Conservation (phyloP, 768 basidiomycete genomes). For the Leccinum arenicola region DNA sequence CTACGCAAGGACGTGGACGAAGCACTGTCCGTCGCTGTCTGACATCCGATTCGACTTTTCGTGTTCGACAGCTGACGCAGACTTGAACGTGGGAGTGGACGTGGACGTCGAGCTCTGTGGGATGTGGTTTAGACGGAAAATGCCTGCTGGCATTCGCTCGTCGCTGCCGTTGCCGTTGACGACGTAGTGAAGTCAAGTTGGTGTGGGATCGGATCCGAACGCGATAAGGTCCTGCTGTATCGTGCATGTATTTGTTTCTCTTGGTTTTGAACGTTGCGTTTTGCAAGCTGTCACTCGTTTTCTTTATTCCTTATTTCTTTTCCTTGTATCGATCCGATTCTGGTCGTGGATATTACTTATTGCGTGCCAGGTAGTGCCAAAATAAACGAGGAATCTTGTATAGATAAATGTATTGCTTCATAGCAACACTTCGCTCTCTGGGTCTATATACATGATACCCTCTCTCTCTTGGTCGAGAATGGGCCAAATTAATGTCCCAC, state of each 20-base stretch:
- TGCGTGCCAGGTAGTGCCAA: background rate
- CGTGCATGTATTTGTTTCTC: background rate
- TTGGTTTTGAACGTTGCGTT: background rate
- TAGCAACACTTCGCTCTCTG: background rate
- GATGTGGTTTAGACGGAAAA: constrained; percentile 30
- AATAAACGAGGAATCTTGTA: background rate
- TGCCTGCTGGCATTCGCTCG: background rate
- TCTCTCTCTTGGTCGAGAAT: background rate
- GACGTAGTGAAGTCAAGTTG: background rate
- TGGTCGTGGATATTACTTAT: background rate
- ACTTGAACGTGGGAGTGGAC: constrained; percentile 30
- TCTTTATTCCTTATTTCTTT: background rate
- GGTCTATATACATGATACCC: background rate
- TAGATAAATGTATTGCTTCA: background rate
- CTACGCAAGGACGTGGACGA: constrained; percentile 31
- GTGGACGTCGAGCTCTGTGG: constrained; percentile 31
- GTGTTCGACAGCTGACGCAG: constrained; percentile 22
- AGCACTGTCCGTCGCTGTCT: constrained; percentile 22
- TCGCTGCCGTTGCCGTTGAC: background rate
- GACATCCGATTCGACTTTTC: constrained; percentile 33
- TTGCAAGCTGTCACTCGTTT: background rate
- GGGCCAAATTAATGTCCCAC: too few relatives aligned
- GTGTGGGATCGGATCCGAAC: background rate
- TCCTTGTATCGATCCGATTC: background rate
- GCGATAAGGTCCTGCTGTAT: background rate